These are phyloP conservation scores for Pouteria glomerata DNA, from an alignment of 148 eudicot species.

Conservation along the genomic window DNA sequence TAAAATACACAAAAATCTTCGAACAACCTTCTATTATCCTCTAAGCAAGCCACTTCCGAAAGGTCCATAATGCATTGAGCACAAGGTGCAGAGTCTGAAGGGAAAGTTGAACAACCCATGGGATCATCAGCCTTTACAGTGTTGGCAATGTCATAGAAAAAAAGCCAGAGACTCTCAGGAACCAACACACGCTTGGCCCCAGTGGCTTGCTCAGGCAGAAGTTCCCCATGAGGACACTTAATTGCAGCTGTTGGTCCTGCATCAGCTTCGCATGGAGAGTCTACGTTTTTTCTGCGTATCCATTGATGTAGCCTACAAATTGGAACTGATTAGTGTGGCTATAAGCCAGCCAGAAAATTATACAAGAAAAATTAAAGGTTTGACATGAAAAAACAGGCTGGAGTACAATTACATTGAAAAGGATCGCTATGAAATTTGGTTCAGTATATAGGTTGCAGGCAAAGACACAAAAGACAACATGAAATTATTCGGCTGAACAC, in stretches of 20 bases:
- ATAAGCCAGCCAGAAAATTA: neutral
- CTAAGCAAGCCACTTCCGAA: conserved; percentile 60
- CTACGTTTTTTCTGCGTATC: conserved; percentile 68
- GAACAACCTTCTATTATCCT: conserved; percentile 62
- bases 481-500: neutral
- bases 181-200: conserved; percentile 81
- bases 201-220: conserved; percentile 77
- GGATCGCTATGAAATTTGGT: neutral
- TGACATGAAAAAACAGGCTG: neutral
- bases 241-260: conserved; percentile 89
- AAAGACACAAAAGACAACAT: neutral
- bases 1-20: neutral
- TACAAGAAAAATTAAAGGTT: neutral
- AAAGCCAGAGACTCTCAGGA: conserved; percentile 87
- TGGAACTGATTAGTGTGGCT: conserved; percentile 2
- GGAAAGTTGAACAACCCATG: conserved; percentile 64
- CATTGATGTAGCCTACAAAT: conserved; percentile 83
- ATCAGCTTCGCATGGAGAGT: conserved; percentile 84
- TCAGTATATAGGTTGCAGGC: neutral
- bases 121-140: conserved; percentile 75
- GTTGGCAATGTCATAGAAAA: conserved; percentile 61
- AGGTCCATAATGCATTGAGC: conserved; percentile 57
- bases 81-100: conserved; percentile 63
- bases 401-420: neutral
- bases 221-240: conserved; percentile 87